Conservation (phyloP, 805 yeast species). For the Dipodascus albidus region DNA sequence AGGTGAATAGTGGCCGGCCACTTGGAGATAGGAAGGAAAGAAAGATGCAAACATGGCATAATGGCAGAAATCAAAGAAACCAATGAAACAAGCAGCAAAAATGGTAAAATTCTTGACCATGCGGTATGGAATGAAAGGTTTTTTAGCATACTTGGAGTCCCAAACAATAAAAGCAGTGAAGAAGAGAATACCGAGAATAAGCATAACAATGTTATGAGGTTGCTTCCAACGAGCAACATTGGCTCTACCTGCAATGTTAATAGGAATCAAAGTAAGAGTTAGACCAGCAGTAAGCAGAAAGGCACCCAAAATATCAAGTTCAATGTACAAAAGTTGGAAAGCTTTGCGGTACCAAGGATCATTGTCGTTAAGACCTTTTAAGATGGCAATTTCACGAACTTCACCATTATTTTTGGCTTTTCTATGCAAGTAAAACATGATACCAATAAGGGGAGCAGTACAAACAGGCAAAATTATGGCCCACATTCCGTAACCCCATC, state of each 20-base stretch:
- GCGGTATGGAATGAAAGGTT: constrained; percentile 44
- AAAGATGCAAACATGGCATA: constrained; percentile 51
- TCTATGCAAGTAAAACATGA: constrained; percentile 21
- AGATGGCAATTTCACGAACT: constrained; percentile 12
- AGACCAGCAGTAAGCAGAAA: constrained; percentile 26
- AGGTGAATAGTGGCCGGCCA: constrained; percentile 42
- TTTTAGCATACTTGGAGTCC: constrained; percentile 42
- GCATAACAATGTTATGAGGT: constrained; percentile 24
- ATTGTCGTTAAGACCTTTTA: constrained; percentile 11
- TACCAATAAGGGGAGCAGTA: constrained; percentile 17
- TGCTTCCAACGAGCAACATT: constrained; percentile 22
- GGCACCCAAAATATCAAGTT: constrained; percentile 29
- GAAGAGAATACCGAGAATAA: constrained; percentile 40
- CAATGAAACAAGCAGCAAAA: constrained; percentile 41
- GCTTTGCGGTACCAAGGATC: constrained; percentile 4
- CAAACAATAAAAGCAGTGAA: constrained; percentile 37
- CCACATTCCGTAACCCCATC: constrained; percentile 43
- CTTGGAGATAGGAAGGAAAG: constrained; percentile 47
- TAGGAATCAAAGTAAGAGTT: constrained; percentile 28
- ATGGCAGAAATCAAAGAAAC: constrained; percentile 36
- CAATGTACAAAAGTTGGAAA: constrained; percentile 18
- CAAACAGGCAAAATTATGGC: constrained; percentile 34
- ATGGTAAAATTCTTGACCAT: constrained; percentile 53
- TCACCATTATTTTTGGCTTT: constrained; percentile 23
- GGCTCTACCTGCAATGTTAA: constrained; percentile 24